These are phyloP conservation scores for Fusarium incarnatum DNA, from an alignment of 2,329 filamentous ascomycete genomes.

Conservation along the genomic window DNA sequence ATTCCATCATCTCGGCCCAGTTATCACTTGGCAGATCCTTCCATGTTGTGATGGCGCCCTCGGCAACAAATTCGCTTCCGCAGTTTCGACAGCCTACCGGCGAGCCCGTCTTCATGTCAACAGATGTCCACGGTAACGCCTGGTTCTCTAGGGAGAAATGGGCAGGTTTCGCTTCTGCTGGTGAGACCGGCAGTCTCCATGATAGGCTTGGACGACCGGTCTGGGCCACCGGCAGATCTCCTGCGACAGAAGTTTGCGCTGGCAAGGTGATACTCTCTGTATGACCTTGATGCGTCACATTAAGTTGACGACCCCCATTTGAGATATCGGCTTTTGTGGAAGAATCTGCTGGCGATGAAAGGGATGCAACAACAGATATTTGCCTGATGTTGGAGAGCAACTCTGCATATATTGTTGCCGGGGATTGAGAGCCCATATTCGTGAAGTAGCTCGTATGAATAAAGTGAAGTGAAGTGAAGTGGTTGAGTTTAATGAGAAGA, in stretches of 20 bases:
- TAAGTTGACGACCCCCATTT: slow-evolving; percentile 58
- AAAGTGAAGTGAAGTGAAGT: slow-evolving; percentile 2
- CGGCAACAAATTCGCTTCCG: slow-evolving; percentile 52
- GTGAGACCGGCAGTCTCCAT: slow-evolving; percentile 65
- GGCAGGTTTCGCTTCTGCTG: slow-evolving; percentile 38
- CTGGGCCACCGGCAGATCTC: slow-evolving; percentile 54
- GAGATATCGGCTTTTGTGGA: slow-evolving; percentile 60
- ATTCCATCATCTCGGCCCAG: slow-evolving; percentile 99
- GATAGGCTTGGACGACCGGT: slow-evolving; percentile 53
- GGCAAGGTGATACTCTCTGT: slow-evolving; percentile 57
- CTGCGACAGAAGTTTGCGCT: slow-evolving; percentile 51
- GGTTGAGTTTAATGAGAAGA: slow-evolving; percentile 3
- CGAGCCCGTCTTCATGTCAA: slow-evolving; percentile 56
- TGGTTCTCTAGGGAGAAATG: slow-evolving; percentile 53
- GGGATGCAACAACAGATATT: slow-evolving; percentile 67
- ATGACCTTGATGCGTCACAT: slow-evolving; percentile 60
- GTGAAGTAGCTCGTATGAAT: neutral
- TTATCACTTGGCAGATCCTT: slow-evolving; percentile 96
- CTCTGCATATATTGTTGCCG: slow-evolving; percentile 70
- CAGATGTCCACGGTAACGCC: slow-evolving; percentile 67
- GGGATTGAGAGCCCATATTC: slow-evolving; percentile 31
- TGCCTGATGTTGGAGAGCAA: slow-evolving; percentile 73
- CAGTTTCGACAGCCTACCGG: slow-evolving; percentile 59
- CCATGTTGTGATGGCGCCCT: slow-evolving; percentile 68
- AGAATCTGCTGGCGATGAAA: slow-evolving; percentile 58